Percentiles rank a stretch among this genome's conserved stretches.
These are phyloP conservation scores for Mycena vulgaris DNA, from an alignment of 768 basidiomycete genomes.

Conservation along the genomic window DNA sequence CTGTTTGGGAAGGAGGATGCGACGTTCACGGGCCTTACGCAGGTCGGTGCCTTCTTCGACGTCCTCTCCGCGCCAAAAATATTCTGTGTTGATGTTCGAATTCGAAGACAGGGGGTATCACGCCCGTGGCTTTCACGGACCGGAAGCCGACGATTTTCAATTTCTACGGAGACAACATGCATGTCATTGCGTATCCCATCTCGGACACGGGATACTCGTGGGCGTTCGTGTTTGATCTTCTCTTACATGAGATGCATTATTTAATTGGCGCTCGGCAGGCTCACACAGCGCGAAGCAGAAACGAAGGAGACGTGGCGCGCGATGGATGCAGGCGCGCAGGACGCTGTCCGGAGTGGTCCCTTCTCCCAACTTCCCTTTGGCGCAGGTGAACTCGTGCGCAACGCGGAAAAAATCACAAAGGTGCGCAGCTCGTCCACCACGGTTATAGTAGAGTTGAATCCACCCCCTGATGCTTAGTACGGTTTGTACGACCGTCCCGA, in stretches of 20 bases:
- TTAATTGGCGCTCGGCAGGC: constrained; percentile 35
- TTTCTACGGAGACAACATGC: constrained; percentile 54
- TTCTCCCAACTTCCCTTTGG: constrained; percentile 40
- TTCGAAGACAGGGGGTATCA: constrained; percentile 53
- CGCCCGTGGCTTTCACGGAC: constrained; percentile 39
- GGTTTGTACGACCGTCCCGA: constrained; percentile 62
- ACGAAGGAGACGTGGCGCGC: constrained; percentile 59
- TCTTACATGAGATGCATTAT: too few relatives aligned
- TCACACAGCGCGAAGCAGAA: constrained; percentile 56
- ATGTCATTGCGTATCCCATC: constrained; percentile 55
- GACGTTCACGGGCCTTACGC: constrained; percentile 56
- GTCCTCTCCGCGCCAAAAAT: not conserved
- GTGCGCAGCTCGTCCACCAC: constrained; percentile 3
- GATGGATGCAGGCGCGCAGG: constrained; percentile 46
- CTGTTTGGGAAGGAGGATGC: constrained; percentile 56
- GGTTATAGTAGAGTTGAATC: not conserved
- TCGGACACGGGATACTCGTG: constrained; percentile 50
- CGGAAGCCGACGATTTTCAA: constrained; percentile 47
- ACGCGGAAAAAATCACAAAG: constrained; percentile 41
- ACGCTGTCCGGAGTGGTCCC: constrained; percentile 37
- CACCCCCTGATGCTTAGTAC: constrained; percentile 44
- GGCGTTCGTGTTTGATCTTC: constrained; percentile 56
- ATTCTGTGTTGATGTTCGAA: not conserved
- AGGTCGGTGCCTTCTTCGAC: constrained; percentile 43
- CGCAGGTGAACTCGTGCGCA: constrained; percentile 37